These are phyloP conservation scores for Cryptococcus hybrid DNA, from an alignment of 1,284 basidiomycete genomes.

Conservation along the genomic window DNA sequence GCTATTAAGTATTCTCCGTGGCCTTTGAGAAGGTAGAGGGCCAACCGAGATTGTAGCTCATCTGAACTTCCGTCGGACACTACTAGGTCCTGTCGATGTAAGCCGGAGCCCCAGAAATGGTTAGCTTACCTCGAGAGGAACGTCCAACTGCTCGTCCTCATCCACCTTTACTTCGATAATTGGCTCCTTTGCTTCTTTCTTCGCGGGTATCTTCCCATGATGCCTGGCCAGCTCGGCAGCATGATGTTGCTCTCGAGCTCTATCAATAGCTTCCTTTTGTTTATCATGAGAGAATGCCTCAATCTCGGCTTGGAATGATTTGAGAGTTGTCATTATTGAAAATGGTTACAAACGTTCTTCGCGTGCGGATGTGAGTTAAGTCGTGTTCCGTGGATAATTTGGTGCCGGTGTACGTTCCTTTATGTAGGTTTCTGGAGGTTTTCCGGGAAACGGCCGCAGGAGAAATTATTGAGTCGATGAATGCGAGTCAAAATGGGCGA, in stretches of 20 bases:
- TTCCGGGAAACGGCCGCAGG: no score
- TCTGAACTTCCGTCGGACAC: conserved; percentile 17
- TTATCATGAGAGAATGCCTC: conserved; percentile 45
- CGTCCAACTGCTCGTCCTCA: conserved; percentile 15
- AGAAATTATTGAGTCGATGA: no score
- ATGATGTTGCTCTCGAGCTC: conserved; percentile 38
- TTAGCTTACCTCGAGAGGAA: conserved; percentile 34
- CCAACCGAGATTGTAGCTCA: conserved; percentile 37
- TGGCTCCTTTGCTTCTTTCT: conserved; percentile 9
- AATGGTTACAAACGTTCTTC: no score
- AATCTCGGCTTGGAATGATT: conserved; percentile 50
- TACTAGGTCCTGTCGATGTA: conserved; percentile 28
- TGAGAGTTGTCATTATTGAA: conserved; percentile 40
- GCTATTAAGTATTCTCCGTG: conserved; percentile 45
- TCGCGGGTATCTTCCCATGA: conserved; percentile 28
- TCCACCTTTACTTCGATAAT: conserved; percentile 15
- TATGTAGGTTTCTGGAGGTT: no score
- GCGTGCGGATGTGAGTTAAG: no score
- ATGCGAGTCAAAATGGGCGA: no score
- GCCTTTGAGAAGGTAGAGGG: conserved; percentile 31
- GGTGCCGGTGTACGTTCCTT: no score
- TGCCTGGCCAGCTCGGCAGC: conserved; percentile 42
- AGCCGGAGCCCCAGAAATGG: neutral
- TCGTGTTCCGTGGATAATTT: no score
- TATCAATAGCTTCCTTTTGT: conserved; percentile 36